Conservation (phyloP, 2,329 filamentous ascomycete genomes). For the Pseudogymnoascus verrucosus region DNA sequence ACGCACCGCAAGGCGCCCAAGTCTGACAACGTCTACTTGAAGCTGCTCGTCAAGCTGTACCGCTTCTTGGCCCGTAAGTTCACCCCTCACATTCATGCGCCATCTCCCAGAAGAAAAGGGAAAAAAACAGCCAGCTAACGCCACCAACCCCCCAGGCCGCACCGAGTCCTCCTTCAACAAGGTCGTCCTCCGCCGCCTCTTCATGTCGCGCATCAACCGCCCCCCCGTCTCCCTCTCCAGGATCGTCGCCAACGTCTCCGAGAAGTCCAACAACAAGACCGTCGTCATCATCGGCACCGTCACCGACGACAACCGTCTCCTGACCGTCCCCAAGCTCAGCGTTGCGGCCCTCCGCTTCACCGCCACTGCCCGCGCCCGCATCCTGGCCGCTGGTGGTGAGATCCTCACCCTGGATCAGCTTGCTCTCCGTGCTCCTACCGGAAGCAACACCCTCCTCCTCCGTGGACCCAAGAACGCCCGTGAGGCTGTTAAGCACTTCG, state of each 20-base stretch:
- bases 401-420: slow-evolving; percentile 94
- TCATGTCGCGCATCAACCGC: slow-evolving; percentile 98
- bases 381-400: slow-evolving; percentile 89
- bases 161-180: slow-evolving; percentile 99
- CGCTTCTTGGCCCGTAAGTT: slow-evolving; percentile 81
- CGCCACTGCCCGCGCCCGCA: slow-evolving; percentile 87
- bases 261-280: slow-evolving; percentile 65
- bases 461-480: slow-evolving; percentile 97
- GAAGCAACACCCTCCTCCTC: slow-evolving; percentile 93
- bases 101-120: background rate
- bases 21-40: slow-evolving; percentile 96
- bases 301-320: slow-evolving; percentile 94
- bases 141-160: slow-evolving; percentile 53
- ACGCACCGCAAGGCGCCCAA: slow-evolving; percentile 91
- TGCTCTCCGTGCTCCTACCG: slow-evolving; percentile 87
- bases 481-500: slow-evolving; percentile 99
- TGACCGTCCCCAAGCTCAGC: slow-evolving; percentile 84
- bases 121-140: background rate
- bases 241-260: slow-evolving; percentile 65
- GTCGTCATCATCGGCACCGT: slow-evolving; percentile 90
- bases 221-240: slow-evolving; percentile 90
- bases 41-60: slow-evolving; percentile 97
- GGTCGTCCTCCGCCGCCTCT: slow-evolving; percentile 91
- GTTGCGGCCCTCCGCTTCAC: slow-evolving; percentile 96
- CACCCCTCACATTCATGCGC: background rate